Conservation (phyloP, 192 early-diverging fungal genomes). For the Coemansia sp. region DNA sequence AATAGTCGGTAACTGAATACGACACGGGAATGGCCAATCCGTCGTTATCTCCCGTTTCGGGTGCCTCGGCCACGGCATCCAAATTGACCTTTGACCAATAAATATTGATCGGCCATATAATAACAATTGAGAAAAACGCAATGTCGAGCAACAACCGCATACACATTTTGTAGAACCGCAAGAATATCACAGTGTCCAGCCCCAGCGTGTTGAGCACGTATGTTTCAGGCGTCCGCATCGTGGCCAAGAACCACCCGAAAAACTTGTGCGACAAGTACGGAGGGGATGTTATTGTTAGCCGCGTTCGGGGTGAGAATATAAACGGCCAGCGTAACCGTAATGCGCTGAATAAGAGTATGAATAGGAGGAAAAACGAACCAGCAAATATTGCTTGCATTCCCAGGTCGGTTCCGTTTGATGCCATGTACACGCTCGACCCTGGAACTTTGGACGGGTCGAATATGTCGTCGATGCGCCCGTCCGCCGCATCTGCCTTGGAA, state of each 20-base stretch:
- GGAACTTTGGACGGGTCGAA: constrained; percentile 51
- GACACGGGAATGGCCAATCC: constrained; percentile 17
- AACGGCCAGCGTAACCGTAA: constrained; percentile 47
- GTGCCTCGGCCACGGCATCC: constrained; percentile 10
- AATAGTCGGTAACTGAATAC: constrained; percentile 48
- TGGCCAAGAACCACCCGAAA: constrained; percentile 54
- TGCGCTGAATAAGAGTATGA: constrained; percentile 38
- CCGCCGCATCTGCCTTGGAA: constrained; percentile 2
- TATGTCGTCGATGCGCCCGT: constrained; percentile 32
- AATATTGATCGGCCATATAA: constrained; percentile 55
- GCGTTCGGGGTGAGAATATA: constrained; percentile 53
- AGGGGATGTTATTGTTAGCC: constrained; percentile 49
- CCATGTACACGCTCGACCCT: constrained; percentile 46
- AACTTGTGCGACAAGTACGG: constrained; percentile 35
- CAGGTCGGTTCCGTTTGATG: constrained; percentile 50
- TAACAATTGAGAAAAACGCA: constrained; percentile 34
- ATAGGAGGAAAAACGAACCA: constrained; percentile 34
- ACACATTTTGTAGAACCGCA: constrained; percentile 57
- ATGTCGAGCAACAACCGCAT: constrained; percentile 47
- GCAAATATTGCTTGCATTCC: constrained; percentile 53
- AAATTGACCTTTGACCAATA: constrained; percentile 47
- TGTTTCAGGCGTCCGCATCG: constrained; percentile 51
- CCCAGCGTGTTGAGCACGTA: constrained; percentile 55
- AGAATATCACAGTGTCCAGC: constrained; percentile 52
- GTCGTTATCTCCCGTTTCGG: constrained; percentile 1